phyloP scores from a whole-genome alignment of 192 early-diverging fungal genomes.

The Geranomyces variabilis region DNA sequence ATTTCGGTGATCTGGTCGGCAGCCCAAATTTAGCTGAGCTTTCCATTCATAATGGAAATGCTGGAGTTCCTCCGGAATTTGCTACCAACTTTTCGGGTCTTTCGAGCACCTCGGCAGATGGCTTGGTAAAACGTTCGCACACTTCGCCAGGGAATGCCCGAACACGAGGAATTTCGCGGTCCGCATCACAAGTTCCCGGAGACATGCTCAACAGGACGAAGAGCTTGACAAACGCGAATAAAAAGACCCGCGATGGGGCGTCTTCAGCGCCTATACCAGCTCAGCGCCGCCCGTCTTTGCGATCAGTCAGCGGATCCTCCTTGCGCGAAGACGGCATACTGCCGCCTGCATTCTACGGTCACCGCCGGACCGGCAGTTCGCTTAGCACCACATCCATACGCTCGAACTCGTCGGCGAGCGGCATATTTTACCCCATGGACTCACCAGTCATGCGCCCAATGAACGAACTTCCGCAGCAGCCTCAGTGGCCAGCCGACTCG shows the following conservation, averaged over 20 bases:
- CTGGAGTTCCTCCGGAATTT: conserved; percentile 1
- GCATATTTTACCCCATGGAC: conserved; percentile 7
- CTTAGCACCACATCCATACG: conserved; percentile 21
- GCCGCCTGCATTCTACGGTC: conserved; percentile 1
- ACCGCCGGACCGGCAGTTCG: conserved; percentile 17
- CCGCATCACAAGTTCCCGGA: conserved; percentile 6
- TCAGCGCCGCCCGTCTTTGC: conserved; percentile 21
- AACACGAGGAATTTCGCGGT: conserved; percentile 2
- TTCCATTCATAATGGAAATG: neutral
- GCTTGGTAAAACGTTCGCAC: neutral
- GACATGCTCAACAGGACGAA: conserved; percentile 22
- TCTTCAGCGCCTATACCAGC: neutral
- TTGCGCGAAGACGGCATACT: neutral
- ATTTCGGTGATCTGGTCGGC: too few relatives aligned
- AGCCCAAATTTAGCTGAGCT: neutral
- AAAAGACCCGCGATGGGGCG: conserved; percentile 21
- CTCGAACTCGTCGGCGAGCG: conserved; percentile 1
- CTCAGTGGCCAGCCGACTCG: conserved; percentile 17
- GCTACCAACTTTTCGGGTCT: neutral
- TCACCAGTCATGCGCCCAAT: conserved; percentile 20
- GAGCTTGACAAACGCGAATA: conserved; percentile 7
- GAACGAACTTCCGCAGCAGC: neutral
- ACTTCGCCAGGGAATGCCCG: conserved; percentile 12
- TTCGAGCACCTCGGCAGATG: neutral
- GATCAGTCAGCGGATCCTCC: conserved; percentile 13